A percentile compares a stretch with the other conserved stretches of the same genome.
phyloP scores from a whole-genome alignment of 75 land plant species.

The Pseudotsuga menziesii region DNA sequence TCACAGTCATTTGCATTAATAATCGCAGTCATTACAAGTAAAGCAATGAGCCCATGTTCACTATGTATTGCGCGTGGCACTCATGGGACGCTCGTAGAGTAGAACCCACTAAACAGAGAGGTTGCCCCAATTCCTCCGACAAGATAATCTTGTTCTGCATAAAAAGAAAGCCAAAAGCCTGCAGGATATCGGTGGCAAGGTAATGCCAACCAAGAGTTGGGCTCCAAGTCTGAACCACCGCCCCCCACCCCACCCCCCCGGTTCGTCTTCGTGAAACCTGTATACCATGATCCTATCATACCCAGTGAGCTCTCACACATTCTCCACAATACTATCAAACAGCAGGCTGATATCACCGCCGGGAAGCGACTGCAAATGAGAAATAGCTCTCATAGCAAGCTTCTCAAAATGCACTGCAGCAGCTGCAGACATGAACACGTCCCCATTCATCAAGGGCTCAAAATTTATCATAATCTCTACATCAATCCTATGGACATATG shows the following conservation, averaged over 20 bases:
- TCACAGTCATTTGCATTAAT: conserved; percentile 32
- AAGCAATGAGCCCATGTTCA: conserved; percentile 94
- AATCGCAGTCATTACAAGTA: conserved; percentile 84
- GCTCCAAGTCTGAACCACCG: conserved; percentile 86
- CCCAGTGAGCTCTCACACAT: conserved; percentile 90
- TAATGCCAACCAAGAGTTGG: conserved; percentile 91
- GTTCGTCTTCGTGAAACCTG: conserved; percentile 97
- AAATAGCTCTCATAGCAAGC: conserved; percentile 89
- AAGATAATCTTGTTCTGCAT: conserved; percentile 83
- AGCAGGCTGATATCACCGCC: conserved; percentile 84
- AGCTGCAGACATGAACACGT: conserved; percentile 71
- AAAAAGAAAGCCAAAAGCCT: conserved; percentile 90
- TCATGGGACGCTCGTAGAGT: conserved; percentile 96
- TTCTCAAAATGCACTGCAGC: conserved; percentile 95
- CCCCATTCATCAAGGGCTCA: conserved; percentile 78
- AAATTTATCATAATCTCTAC: conserved; percentile 93
- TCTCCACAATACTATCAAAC: conserved; percentile 86
- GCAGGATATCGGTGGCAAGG: conserved; percentile 95
- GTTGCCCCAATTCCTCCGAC: conserved; percentile 67
- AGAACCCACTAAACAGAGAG: conserved; percentile 89
- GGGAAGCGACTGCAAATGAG: conserved; percentile 83
- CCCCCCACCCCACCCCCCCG: too few species aligned
- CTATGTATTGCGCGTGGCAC: conserved; percentile 98
- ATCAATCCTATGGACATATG: conserved; percentile 91
- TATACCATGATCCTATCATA: conserved; percentile 97